Base-by-base conservation (phyloP, 371 early-diverging fungal species). In the Lichtheimia corymbifera region DNA sequence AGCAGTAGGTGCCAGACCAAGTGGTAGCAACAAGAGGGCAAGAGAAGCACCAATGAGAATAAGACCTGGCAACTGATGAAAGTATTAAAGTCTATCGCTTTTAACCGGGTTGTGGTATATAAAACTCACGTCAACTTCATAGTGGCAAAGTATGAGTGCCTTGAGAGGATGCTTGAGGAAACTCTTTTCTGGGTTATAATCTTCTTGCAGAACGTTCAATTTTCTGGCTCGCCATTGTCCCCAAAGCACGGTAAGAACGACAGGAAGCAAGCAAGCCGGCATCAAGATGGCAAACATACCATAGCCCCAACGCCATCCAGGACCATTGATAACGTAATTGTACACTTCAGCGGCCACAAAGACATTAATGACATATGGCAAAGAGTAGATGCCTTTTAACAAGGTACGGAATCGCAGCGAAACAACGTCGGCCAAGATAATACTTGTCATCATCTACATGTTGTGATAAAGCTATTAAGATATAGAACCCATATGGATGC, bases 231-330 rank as follows among this genome's bases (percentile, higher is more conserved):
- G 59, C 50, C 55, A 55, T 35, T 65, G 65, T 22, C 55, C 65
- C 56, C 50, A 65, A 17, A 65, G 43, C 14, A 65, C 55, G 3
- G 60, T 51, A 20, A 55, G 60, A 18, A 59, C 30, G 14, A 65
- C 53, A 43, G 65, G 65, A 50, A 50, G 50, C 41, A 65, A 59
- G 17, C 65, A 65, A 11, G 52, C 55, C 41, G 65, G 65, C 13
- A 65, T 49, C 41, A 65, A 22, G 18, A 65, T 65, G 17, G 58
- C 60, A 59, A 65, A 65, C 65, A 65, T 65, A 44, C 65, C 65
- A 47, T 58, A 63, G 18, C 63, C 63, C 63, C 63, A 63, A 12
- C 63, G 58, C 63, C 63, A 63, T 35, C 63, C 58, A 15, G 47
- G 42, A 18, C 58, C 63, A 17, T 24, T 27, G 18, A 58, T 41